A percentile compares a stretch with the other conserved stretches of the same genome.
These are phyloP conservation scores for barrel medic (Medicago truncatula) DNA, from an alignment of 306 rosid species.

Conservation along the genomic window MtrunA17r5.0-ANR NC_053043.1:32166001-32166500, in stretches of 20 bases:
- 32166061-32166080: slow-evolving; percentile 68
- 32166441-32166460: background rate
- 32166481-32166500: background rate
- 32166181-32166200: slow-evolving; percentile 13
- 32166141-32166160: slow-evolving; percentile 35
- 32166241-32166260: slow-evolving; percentile 67
- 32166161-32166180: slow-evolving; percentile 36
- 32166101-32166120: slow-evolving; percentile 58
- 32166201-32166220: slow-evolving; percentile 48
- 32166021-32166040: slow-evolving; percentile 48
- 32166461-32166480: background rate
- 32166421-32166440: too few relatives aligned
- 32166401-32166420: background rate
- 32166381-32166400: background rate
- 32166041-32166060: slow-evolving; percentile 42
- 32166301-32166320: slow-evolving; percentile 28
- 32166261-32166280: slow-evolving; percentile 42
- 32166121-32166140: slow-evolving; percentile 40
- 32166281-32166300: slow-evolving; percentile 25
- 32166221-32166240: slow-evolving; percentile 48
- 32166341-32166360: slow-evolving; percentile 19
- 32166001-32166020: slow-evolving; percentile 56
- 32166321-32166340: slow-evolving; percentile 33
- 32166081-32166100: slow-evolving; percentile 41
- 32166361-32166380: background rate